Evolutionary conservation across 2,329 filamentous ascomycete genomes (phyloP).

Genomic region (Nothomitra cinnamomea): DNA sequence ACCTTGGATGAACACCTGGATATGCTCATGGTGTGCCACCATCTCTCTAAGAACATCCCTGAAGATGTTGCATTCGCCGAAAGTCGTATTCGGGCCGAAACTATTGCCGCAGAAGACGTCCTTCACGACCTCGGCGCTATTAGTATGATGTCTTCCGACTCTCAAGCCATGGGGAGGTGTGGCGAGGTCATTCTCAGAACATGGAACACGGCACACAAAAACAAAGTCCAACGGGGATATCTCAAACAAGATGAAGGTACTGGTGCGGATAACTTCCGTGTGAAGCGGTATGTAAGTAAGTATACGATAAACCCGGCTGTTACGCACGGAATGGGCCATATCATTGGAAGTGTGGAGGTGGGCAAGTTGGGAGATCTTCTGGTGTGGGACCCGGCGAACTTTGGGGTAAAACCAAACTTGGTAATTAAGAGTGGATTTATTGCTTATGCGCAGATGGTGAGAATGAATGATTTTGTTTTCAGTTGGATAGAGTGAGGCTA

Average conservation of each 20-base stretch:
- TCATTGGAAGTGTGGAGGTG: slow-evolving; percentile 74
- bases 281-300: slow-evolving; percentile 86
- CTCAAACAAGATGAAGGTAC: slow-evolving; percentile 64
- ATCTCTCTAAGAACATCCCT: slow-evolving; percentile 78
- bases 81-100: slow-evolving; percentile 84
- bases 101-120: slow-evolving; percentile 91
- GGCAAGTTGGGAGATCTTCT: slow-evolving; percentile 84
- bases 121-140: slow-evolving; percentile 90
- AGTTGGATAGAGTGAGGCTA: background rate
- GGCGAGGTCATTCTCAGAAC: slow-evolving; percentile 86
- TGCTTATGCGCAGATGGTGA: slow-evolving; percentile 66
- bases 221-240: slow-evolving; percentile 66
- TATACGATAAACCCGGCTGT: slow-evolving; percentile 92
- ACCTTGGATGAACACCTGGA: slow-evolving; percentile 93
- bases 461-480: slow-evolving; percentile 11
- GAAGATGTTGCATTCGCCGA: slow-evolving; percentile 95
- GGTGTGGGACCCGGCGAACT: slow-evolving; percentile 69
- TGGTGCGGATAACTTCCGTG: slow-evolving; percentile 74
- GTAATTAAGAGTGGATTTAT: slow-evolving; percentile 85
- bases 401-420: slow-evolving; percentile 68
- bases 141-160: slow-evolving; percentile 93
- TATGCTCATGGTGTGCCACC: slow-evolving; percentile 98
- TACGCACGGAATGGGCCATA: slow-evolving; percentile 74
- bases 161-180: slow-evolving; percentile 90
- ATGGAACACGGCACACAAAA: slow-evolving; percentile 97